Percentiles rank a stretch among this genome's conserved stretches.
These are phyloP conservation scores for Boletus pseudo-olivaceus DNA, from an alignment of 768 basidiomycete species.

Conservation along the genomic window DNA sequence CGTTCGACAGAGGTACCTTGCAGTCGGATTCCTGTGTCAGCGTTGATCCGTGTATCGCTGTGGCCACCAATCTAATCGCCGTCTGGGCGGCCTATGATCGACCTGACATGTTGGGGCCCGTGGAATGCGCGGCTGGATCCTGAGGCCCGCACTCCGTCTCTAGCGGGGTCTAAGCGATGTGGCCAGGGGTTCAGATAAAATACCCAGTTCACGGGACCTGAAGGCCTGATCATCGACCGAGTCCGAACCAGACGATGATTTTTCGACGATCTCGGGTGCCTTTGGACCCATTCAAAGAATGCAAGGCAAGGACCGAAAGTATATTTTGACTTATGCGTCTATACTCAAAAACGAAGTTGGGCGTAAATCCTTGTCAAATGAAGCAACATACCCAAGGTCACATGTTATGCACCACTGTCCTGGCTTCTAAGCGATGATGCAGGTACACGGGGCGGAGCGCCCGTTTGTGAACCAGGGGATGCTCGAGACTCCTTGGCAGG, in stretches of 20 bases:
- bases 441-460: neutral
- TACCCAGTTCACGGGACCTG: neutral
- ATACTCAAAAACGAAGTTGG: too few relatives aligned
- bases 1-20: neutral
- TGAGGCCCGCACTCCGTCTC: neutral
- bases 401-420: neutral
- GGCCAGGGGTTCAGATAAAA: neutral
- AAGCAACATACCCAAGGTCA: too few relatives aligned
- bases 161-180: neutral
- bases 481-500: neutral
- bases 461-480: neutral
- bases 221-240: neutral
- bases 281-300: neutral
- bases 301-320: neutral
- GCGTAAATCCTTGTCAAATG: neutral
- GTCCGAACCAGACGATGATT: neutral
- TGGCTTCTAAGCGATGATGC: neutral
- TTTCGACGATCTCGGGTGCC: neutral
- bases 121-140: neutral
- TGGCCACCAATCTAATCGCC: neutral
- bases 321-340: too few relatives aligned
- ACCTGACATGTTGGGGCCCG: neutral
- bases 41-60: slow-evolving; percentile 2
- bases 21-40: neutral
- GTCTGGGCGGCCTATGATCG: neutral